Evolutionary conservation across 1,284 basidiomycete genomes (phyloP).

Genomic region (Ceratobasidium theobromae): DNA sequence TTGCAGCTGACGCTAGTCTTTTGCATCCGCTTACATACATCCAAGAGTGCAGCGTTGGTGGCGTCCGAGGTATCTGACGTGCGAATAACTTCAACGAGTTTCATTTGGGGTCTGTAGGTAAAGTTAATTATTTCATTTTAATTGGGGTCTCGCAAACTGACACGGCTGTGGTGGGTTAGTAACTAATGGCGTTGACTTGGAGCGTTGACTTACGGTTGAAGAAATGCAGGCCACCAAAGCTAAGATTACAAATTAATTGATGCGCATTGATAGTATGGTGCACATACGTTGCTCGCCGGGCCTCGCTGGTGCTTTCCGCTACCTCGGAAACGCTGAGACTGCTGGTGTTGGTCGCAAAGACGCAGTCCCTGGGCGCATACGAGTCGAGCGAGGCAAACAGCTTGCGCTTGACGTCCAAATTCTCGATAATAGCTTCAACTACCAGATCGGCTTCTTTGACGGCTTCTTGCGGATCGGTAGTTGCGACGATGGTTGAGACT

Average conservation of each 20-base stretch:
- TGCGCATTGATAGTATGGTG: neutral
- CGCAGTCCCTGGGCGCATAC: conserved; percentile 48
- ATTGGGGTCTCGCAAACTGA: conserved; percentile 10
- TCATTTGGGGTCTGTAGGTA: conserved; percentile 49
- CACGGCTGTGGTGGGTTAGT: conserved; percentile 33
- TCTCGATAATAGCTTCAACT: conserved; percentile 60
- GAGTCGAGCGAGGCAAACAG: conserved; percentile 53
- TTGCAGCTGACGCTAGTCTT: conserved; percentile 56
- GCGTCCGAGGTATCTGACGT: conserved; percentile 50
- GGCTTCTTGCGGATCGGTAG: conserved; percentile 51
- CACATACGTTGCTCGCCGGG: conserved; percentile 45
- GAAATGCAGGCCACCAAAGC: conserved; percentile 55
- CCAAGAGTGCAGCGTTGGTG: conserved; percentile 49
- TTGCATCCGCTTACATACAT: conserved; percentile 51
- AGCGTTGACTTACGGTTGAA: conserved; percentile 47
- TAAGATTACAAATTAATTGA: conserved; percentile 4
- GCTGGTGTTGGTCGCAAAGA: conserved; percentile 59
- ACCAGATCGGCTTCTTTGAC: conserved; percentile 53
- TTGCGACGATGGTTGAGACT: conserved; percentile 50
- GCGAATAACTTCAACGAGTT: conserved; percentile 56
- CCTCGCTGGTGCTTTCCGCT: conserved; percentile 44
- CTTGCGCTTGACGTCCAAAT: conserved; percentile 55
- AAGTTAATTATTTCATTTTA: neutral
- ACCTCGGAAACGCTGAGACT: conserved; percentile 53
- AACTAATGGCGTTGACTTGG: neutral